Evolutionary conservation across 2,329 filamentous ascomycete species (phyloP).

Genomic region (Aspergillus uvarum): DNA sequence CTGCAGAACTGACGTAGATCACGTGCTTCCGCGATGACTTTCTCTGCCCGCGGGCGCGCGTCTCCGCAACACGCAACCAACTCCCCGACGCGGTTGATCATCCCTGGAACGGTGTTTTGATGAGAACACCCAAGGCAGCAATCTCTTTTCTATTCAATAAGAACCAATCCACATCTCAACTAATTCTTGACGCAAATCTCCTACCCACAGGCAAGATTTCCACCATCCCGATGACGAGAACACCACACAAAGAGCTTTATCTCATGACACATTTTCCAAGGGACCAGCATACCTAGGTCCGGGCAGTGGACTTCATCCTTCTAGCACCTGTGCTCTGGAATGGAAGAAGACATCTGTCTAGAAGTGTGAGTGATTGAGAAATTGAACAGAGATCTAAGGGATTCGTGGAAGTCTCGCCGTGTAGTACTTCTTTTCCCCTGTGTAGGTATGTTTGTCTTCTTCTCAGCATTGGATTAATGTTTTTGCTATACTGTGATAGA

Average conservation of each 20-base stretch:
- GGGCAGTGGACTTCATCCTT: slow-evolving; percentile 40
- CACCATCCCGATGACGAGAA: slow-evolving; percentile 44
- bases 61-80: not conserved
- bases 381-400: slow-evolving; percentile 51
- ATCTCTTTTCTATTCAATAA: not conserved
- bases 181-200: not conserved
- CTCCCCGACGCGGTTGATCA: not conserved
- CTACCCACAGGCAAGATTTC: not conserved
- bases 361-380: slow-evolving; percentile 42
- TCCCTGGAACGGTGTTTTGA: not conserved
- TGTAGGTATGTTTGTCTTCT: not conserved
- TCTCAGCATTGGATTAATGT: not conserved
- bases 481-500: not conserved
- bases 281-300: slow-evolving; percentile 3
- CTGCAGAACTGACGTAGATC: not conserved
- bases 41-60: not conserved
- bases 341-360: slow-evolving; percentile 38
- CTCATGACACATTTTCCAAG: slow-evolving; percentile 35
- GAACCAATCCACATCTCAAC: not conserved
- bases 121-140: not conserved
- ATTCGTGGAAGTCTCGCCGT: slow-evolving; percentile 15
- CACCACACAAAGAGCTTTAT: slow-evolving; percentile 36
- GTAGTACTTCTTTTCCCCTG: not conserved
- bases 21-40: not conserved
- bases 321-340: slow-evolving; percentile 21